Evolutionary conservation across 306 rosid genomes (phyloP).

Genomic region (Gillenia trifoliata): DNA sequence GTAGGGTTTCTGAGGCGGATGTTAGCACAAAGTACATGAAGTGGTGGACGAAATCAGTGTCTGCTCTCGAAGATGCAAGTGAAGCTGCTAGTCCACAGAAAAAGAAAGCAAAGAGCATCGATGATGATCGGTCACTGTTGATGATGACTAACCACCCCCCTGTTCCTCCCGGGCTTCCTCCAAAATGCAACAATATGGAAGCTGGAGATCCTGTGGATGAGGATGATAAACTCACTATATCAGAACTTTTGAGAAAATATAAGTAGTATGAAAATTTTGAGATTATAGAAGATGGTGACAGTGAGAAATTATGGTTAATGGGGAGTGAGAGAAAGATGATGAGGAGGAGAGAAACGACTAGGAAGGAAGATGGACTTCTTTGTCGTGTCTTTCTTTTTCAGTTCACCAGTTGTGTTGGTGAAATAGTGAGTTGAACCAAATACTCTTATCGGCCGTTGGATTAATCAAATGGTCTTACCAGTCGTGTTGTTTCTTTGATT

Average conservation of each 20-base stretch:
- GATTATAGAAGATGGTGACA: background rate
- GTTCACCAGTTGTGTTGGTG: too few relatives aligned
- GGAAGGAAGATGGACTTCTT: too few relatives aligned
- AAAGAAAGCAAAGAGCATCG: background rate
- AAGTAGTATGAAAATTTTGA: background rate
- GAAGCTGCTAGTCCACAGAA: background rate
- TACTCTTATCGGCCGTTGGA: too few relatives aligned
- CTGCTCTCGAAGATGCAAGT: background rate
- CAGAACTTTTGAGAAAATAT: background rate
- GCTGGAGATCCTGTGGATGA: background rate
- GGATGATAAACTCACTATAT: background rate
- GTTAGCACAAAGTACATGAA: slow-evolving; percentile 5
- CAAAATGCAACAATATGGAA: background rate
- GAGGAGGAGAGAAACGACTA: too few relatives aligned
- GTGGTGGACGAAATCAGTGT: slow-evolving; percentile 2
- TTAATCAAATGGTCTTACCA: too few relatives aligned
- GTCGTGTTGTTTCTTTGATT: too few relatives aligned
- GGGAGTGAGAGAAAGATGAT: too few relatives aligned
- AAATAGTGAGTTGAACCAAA: too few relatives aligned
- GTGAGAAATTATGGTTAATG: background rate
- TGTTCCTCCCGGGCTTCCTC: background rate
- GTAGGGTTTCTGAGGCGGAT: slow-evolving; percentile 27
- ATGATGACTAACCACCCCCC: background rate
- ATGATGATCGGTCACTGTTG: background rate
- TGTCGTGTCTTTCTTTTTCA: too few relatives aligned